These are phyloP conservation scores for Priceomyces carsonii DNA, from an alignment of 805 yeast genomes.

Conservation along the genomic window DNA sequence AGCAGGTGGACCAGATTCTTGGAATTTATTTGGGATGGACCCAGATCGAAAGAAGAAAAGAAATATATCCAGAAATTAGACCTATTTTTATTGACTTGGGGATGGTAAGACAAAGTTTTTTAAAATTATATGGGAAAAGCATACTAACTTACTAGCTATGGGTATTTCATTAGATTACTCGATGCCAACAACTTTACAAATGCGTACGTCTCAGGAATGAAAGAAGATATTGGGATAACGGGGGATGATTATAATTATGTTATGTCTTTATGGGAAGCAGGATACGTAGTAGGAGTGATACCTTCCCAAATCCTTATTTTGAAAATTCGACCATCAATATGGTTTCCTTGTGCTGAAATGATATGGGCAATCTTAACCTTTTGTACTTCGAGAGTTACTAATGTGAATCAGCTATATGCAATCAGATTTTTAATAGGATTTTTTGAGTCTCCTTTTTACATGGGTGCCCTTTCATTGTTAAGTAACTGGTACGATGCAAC, in stretches of 20 bases:
- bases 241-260: constrained; percentile 49
- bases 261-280: constrained; percentile 57
- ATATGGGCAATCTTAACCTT: constrained; percentile 56
- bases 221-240: constrained; percentile 24
- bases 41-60: constrained; percentile 7
- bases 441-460: constrained; percentile 11
- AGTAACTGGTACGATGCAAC: constrained; percentile 7
- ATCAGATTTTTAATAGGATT: constrained; percentile 9
- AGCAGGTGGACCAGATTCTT: constrained; percentile 4
- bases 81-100: constrained; percentile 10
- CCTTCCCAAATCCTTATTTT: constrained; percentile 54
- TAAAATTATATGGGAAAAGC: constrained; percentile 7
- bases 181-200: constrained; percentile 10
- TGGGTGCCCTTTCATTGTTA: constrained; percentile 7
- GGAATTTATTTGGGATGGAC: constrained; percentile 9
- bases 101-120: constrained; percentile 6
- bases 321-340: constrained; percentile 50
- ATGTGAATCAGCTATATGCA: constrained; percentile 6
- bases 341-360: constrained; percentile 50
- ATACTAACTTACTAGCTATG: constrained; percentile 29
- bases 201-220: constrained; percentile 35
- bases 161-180: constrained; percentile 7
- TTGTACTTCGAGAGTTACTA: constrained; percentile 6
- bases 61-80: constrained; percentile 9
- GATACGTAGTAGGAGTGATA: constrained; percentile 56